Conservation (phyloP, 352 stramenopile genomes). For the Phytopythium kandeliae region DNA sequence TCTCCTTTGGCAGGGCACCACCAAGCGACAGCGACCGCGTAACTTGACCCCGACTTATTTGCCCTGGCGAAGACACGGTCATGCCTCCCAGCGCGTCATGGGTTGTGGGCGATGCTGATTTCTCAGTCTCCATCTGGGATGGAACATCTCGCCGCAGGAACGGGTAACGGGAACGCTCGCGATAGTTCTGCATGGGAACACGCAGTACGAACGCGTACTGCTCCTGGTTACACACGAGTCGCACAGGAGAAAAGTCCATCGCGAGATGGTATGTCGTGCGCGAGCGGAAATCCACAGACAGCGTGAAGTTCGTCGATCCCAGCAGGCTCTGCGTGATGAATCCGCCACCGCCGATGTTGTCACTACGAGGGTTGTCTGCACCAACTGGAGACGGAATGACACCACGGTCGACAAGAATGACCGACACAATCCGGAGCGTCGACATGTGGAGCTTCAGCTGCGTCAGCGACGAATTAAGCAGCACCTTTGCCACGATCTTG, state of each 20-base stretch:
- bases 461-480: conserved; percentile 78
- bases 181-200: conserved; percentile 70
- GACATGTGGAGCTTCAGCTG: conserved; percentile 63
- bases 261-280: conserved; percentile 47
- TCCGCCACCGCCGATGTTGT: conserved; percentile 22
- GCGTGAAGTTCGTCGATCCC: conserved; percentile 51
- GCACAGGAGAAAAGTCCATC: conserved; percentile 50
- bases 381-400: background rate
- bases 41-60: background rate
- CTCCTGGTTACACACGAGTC: conserved; percentile 77
- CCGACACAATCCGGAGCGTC: conserved; percentile 65
- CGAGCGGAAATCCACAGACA: conserved; percentile 60
- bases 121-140: background rate
- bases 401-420: conserved; percentile 56
- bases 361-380: conserved; percentile 9
- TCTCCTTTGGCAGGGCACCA: background rate
- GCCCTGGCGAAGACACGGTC: background rate
- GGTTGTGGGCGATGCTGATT: background rate
- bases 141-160: conserved; percentile 13
- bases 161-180: conserved; percentile 51
- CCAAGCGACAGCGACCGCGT: conserved; percentile 3
- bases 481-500: conserved; percentile 72
- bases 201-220: conserved; percentile 77
- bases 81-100: background rate
- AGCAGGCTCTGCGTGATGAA: conserved; percentile 67